Percentiles rank a stretch among this genome's conserved stretches.
These are phyloP conservation scores for Leishmania major DNA, from an alignment of 208 protist species.

Conservation along the genomic window DNA sequence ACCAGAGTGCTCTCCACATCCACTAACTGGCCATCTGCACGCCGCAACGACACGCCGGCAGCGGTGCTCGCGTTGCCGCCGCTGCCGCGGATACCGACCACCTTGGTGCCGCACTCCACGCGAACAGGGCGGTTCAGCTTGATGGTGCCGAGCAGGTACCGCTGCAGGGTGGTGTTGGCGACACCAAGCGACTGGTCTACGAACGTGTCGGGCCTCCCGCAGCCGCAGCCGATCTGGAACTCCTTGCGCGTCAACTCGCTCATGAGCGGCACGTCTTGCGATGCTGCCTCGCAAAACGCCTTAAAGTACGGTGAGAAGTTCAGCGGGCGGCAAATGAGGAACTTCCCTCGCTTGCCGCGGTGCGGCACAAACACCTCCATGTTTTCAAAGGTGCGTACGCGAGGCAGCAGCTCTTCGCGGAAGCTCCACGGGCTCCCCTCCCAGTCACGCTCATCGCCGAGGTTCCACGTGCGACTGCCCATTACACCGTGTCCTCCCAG, in stretches of 20 bases:
- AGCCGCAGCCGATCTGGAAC: constrained; percentile 48
- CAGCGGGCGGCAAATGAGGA: constrained; percentile 56
- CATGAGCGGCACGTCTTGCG: constrained; percentile 66
- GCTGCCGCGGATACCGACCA: constrained; percentile 48
- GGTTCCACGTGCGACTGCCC: constrained; percentile 77
- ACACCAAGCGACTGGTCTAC: constrained; percentile 52
- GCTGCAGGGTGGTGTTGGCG: constrained; percentile 75
- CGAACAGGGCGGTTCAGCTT: constrained; percentile 64
- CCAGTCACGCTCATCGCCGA: constrained; percentile 75
- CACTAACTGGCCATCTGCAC: constrained; percentile 42
- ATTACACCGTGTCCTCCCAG: constrained; percentile 81
- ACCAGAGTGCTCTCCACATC: constrained; percentile 56
- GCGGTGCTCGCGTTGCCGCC: constrained; percentile 30
- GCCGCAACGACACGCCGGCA: constrained; percentile 53
- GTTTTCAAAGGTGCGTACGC: constrained; percentile 61
- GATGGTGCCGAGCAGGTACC: constrained; percentile 72
- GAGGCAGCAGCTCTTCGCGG: constrained; percentile 68
- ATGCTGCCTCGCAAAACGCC: constrained; percentile 72
- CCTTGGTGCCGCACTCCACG: constrained; percentile 60
- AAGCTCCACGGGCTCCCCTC: constrained; percentile 66
- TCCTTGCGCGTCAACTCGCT: constrained; percentile 74
- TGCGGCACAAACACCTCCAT: constrained; percentile 65
- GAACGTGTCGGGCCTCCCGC: constrained; percentile 66
- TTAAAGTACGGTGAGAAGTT: constrained; percentile 78
- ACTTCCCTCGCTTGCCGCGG: constrained; percentile 73